Percentiles rank a stretch among this genome's conserved stretches.
Conservation (phyloP, 1,284 basidiomycete species). For the Cutaneotrichosporon sp. region DNA sequence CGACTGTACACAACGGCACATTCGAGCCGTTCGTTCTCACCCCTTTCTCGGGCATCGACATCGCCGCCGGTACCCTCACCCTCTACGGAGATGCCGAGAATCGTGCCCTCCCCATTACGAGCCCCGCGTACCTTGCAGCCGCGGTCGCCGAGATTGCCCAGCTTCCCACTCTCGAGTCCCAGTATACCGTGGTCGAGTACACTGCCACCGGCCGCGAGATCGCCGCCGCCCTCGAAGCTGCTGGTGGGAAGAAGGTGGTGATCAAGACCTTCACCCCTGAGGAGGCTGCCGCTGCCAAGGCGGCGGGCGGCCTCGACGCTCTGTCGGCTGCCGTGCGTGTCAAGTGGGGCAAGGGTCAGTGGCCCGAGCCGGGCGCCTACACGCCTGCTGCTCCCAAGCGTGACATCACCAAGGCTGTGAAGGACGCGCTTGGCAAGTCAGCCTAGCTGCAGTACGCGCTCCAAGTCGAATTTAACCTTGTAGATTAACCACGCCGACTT, state of each 20-base stretch:
- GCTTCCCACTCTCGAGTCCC: not conserved
- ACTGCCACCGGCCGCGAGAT: slow-evolving; percentile 13
- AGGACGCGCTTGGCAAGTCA: not conserved
- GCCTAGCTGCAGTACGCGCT: too few relatives aligned
- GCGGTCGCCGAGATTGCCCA: slow-evolving; percentile 13
- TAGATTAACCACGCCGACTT: too few relatives aligned
- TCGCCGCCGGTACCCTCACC: slow-evolving; percentile 6
- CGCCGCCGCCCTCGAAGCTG: slow-evolving; percentile 9
- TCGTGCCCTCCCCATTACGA: slow-evolving; percentile 9
- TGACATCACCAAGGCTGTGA: not conserved
- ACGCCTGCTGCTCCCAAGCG: not conserved
- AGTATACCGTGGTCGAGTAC: slow-evolving; percentile 16
- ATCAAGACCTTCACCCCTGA: slow-evolving; percentile 11
- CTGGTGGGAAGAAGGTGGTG: not conserved
- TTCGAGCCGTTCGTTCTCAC: slow-evolving; percentile 13
- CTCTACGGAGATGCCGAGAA: slow-evolving; percentile 14
- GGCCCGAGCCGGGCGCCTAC: slow-evolving; percentile 79
- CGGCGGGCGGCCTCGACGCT: slow-evolving; percentile 55
- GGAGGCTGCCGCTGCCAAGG: slow-evolving; percentile 18
- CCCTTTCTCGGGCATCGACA: slow-evolving; percentile 10
- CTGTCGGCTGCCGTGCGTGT: slow-evolving; percentile 70
- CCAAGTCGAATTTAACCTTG: too few relatives aligned
- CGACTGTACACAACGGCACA: slow-evolving; percentile 15
- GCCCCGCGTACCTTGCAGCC: slow-evolving; percentile 8
- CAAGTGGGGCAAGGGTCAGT: slow-evolving; percentile 74